Evolutionary conservation across 2,329 filamentous ascomycete genomes (phyloP).

Genomic region (Nemania sp.): DNA sequence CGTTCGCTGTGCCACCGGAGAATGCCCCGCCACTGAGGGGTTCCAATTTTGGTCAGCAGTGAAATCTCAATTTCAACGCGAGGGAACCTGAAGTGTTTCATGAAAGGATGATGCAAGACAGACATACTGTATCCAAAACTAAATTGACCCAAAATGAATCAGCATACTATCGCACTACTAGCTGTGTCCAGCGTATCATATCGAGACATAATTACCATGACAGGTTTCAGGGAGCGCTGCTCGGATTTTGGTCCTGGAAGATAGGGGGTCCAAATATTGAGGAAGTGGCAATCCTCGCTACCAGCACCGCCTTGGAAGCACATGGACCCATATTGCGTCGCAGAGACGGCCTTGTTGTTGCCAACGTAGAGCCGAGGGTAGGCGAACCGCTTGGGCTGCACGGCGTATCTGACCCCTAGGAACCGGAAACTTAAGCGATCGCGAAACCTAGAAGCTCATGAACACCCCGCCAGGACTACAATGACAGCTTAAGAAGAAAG

Average conservation of each 20-base stretch:
- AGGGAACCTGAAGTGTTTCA: background rate
- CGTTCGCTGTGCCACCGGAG: constrained; percentile 50
- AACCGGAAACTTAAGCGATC: constrained; percentile 50
- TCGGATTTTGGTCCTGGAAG: constrained; percentile 40
- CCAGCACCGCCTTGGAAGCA: constrained; percentile 47
- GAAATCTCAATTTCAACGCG: too few relatives aligned
- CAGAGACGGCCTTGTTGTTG: constrained; percentile 40
- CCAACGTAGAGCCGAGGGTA: constrained; percentile 48
- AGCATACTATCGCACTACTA: too few relatives aligned
- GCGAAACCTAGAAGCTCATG: constrained; percentile 30
- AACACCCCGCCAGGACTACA: background rate
- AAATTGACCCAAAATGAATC: background rate
- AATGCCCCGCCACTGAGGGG: constrained; percentile 56
- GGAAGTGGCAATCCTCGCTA: constrained; percentile 52
- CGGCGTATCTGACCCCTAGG: constrained; percentile 53
- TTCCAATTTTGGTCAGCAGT: background rate
- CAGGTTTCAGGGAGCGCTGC: constrained; percentile 41
- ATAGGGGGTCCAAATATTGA: constrained; percentile 52
- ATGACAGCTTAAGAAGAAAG: background rate
- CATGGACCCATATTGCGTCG: constrained; percentile 43
- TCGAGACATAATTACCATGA: constrained; percentile 33
- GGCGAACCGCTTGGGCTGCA: constrained; percentile 50
- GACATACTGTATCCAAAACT: constrained; percentile 29
- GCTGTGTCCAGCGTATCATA: too few relatives aligned
- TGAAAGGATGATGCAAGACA: background rate